These are phyloP conservation scores for Phallus indusiatus DNA, from an alignment of 768 basidiomycete species.

Conservation along the genomic window DNA sequence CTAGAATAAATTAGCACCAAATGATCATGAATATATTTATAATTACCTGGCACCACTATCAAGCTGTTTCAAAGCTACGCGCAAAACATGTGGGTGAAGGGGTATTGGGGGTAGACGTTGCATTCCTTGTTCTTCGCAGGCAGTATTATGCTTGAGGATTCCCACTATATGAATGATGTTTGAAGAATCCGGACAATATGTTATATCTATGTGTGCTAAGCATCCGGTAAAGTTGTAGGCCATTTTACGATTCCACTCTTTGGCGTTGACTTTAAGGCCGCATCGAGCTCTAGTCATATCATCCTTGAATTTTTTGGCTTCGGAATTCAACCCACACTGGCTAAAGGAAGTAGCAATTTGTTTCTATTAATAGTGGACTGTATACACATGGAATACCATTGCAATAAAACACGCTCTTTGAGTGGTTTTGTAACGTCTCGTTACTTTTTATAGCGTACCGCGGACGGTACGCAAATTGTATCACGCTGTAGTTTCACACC, in stretches of 20 bases:
- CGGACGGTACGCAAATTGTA: too few relatives aligned
- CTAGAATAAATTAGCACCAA: background rate
- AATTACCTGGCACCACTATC: background rate
- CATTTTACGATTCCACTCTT: background rate
- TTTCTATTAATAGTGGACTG: too few relatives aligned
- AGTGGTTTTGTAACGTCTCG: too few relatives aligned
- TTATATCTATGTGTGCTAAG: constrained; percentile 3
- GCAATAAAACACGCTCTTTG: too few relatives aligned
- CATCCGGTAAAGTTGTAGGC: constrained; percentile 1
- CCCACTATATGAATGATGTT: constrained; percentile 18
- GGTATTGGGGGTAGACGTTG: constrained; percentile 20
- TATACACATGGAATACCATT: too few relatives aligned
- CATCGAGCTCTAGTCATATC: too few relatives aligned
- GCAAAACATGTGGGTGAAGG: constrained; percentile 21
- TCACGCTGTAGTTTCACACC: too few relatives aligned
- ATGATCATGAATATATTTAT: background rate
- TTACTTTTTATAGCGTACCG: too few relatives aligned
- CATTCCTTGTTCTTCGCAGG: constrained; percentile 16
- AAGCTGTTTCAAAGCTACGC: constrained; percentile 6
- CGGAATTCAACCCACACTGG: too few relatives aligned
- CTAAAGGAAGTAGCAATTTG: too few relatives aligned
- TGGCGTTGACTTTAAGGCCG: background rate
- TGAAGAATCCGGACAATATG: background rate
- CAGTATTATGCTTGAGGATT: constrained; percentile 20
- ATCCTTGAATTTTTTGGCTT: too few relatives aligned